These are phyloP conservation scores for Umbelopsis vinacea DNA, from an alignment of 192 early-diverging fungal genomes.

Conservation along the genomic window DNA sequence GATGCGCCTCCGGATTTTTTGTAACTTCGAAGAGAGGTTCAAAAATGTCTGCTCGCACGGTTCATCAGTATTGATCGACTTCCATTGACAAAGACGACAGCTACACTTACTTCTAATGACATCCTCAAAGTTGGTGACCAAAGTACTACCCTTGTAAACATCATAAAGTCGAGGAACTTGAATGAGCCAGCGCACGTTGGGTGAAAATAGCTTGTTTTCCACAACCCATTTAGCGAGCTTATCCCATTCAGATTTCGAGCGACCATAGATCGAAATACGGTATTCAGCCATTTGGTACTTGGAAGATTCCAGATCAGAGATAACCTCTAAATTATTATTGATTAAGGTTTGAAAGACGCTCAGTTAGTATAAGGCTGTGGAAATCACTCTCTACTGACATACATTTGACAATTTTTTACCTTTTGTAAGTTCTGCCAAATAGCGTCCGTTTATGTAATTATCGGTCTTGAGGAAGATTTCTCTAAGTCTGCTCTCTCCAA, in stretches of 20 bases:
- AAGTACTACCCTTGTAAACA: conserved; percentile 73
- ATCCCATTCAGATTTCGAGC: conserved; percentile 87
- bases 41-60: conserved; percentile 67
- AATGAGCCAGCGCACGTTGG: conserved; percentile 95
- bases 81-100: background rate
- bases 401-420: conserved; percentile 40
- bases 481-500: conserved; percentile 91
- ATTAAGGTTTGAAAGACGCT: background rate
- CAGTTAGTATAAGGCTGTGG: background rate
- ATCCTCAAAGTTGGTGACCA: conserved; percentile 75
- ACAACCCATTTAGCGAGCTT: conserved; percentile 93
- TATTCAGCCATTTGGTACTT: conserved; percentile 98
- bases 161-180: conserved; percentile 92
- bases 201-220: conserved; percentile 86
- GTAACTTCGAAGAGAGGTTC: conserved; percentile 93
- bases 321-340: conserved; percentile 65
- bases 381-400: background rate
- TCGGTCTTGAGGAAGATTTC: conserved; percentile 98
- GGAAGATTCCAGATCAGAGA: conserved; percentile 86
- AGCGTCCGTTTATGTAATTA: conserved; percentile 85
- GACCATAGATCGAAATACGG: conserved; percentile 92
- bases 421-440: conserved; percentile 91
- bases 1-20: conserved; percentile 80
- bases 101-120: conserved; percentile 68
- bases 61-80: background rate